A percentile compares a stretch with the other conserved stretches of the same genome.
Evolutionary conservation across 345 rosid species (phyloP).

Genomic region (Noccaea caerulescens): DNA sequence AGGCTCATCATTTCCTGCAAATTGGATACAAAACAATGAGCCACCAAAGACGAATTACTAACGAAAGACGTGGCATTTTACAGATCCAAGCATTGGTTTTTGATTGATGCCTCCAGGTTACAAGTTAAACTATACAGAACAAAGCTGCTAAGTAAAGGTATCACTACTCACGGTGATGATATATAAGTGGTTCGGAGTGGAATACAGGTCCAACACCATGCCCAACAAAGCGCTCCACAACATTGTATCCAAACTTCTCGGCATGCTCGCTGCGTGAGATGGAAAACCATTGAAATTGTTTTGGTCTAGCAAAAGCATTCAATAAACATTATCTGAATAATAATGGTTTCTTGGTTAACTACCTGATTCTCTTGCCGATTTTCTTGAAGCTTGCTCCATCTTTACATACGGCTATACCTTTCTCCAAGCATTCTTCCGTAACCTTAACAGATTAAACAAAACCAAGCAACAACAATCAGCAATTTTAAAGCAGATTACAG

Average conservation of each 20-base stretch:
- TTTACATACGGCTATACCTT: conserved; percentile 88
- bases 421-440: conserved; percentile 91
- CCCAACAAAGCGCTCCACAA: conserved; percentile 95
- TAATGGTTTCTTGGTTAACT: conserved; percentile 19
- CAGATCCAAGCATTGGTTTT: not conserved
- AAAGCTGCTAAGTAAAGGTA: conserved; percentile 3
- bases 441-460: conserved; percentile 46
- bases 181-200: conserved; percentile 83
- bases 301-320: conserved; percentile 1
- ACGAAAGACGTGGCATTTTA: conserved; percentile 8
- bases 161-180: conserved; percentile 73
- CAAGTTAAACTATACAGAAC: not conserved
- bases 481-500: not conserved
- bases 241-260: conserved; percentile 78
- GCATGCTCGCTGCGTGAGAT: conserved; percentile 74
- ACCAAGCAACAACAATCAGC: not conserved
- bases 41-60: conserved; percentile 14
- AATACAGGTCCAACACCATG: conserved; percentile 86
- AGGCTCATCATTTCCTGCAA: conserved; percentile 70
- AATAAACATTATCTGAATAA: not conserved
- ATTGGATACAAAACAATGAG: conserved; percentile 21
- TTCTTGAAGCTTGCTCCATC: conserved; percentile 91
- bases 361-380: conserved; percentile 94
- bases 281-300: conserved; percentile 14
- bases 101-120: no score